Evolutionary conservation across 139 green algal genomes (phyloP), one percentile per base, ranked within the genome.

Genomic region (Chlamydomonas sp.): DNA sequence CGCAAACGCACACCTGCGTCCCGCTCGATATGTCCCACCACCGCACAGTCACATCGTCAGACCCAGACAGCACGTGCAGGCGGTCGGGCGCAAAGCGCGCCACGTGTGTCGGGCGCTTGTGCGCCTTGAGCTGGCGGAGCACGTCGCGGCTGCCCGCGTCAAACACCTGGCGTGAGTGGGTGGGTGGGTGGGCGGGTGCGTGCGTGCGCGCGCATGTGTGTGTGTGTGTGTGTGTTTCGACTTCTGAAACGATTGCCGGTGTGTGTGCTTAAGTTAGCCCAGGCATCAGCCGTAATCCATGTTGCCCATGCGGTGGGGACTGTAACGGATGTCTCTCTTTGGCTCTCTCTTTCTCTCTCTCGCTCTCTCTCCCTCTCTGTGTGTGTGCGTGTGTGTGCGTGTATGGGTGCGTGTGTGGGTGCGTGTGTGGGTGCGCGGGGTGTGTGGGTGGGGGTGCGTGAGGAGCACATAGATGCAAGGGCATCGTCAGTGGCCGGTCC

Each of bases 61-160:
- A 79, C 13, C 81, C 93, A 5, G 79, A 92, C 13, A 98, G 58
- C 38, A 98, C 76, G 47, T 97, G 89, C 69, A 84, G 62, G 48
- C 77, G 83, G 76, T 90, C 82, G 0, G 79, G 61, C 0, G 78
- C 73, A 65, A 91, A 96, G 22, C 73, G 74, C 0, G 85, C 76
- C 1, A 85, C 82, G 76, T 91, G 90, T 0, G 87, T 84, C 26
- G 90, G 75, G 6, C 80, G 66, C 50, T 85, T 70, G 75, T 97
- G 92, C 0, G 74, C 87, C 59, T 93, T 93, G 31, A 98, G 76
- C 79, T 96, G 86, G 8, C 92, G 87, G 75, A 98, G 78, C 62
- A 98, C 65, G 2, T 73, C 67, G 5, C 90, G 77, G 73, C 84
- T 94, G 72, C 57, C 65, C 5, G 71, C 49, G 49, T 98, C 90